These are phyloP conservation scores for Chlorella sp. DNA, from an alignment of 139 green algal genomes.

Conservation along the genomic window DNA sequence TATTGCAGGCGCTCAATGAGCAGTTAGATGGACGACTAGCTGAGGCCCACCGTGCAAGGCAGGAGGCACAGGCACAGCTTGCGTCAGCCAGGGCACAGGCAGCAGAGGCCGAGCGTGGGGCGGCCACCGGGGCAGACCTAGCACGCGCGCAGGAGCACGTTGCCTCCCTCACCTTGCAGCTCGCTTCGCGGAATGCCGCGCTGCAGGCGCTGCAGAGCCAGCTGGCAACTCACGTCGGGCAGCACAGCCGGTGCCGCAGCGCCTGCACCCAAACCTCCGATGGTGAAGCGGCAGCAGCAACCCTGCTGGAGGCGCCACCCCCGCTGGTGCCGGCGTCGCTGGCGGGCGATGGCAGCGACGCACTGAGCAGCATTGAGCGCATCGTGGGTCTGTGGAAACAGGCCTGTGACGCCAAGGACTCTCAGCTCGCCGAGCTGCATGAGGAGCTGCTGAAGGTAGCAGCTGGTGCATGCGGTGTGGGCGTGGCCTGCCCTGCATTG, in stretches of 20 bases:
- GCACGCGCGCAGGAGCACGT: not conserved
- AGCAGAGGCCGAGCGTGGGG: not conserved
- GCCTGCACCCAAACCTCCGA: not conserved
- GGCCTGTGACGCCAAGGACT: constrained; percentile 16
- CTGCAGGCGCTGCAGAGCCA: constrained; percentile 20
- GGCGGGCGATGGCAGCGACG: not conserved
- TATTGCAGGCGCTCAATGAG: too few relatives aligned
- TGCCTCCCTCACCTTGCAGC: constrained; percentile 8
- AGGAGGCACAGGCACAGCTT: constrained; percentile 10
- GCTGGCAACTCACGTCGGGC: not conserved
- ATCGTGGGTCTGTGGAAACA: constrained; percentile 27
- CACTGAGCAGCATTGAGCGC: constrained; percentile 22
- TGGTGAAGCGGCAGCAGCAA: not conserved
- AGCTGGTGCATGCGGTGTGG: too few relatives aligned
- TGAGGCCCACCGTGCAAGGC: constrained; percentile 14
- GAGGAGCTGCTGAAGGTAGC: constrained; percentile 7
- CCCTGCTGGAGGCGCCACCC: not conserved
- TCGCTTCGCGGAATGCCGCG: constrained; percentile 15
- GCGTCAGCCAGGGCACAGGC: not conserved
- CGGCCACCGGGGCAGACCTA: not conserved
- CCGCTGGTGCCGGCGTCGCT: not conserved
- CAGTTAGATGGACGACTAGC: constrained; percentile 24
- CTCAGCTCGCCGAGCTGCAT: constrained; percentile 3
- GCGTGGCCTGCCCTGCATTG: not conserved
- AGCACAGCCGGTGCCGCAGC: not conserved